A percentile compares a stretch with the other conserved stretches of the same genome.
Evolutionary conservation across 345 rosid species (phyloP).

Genomic region (Turnera subulata): DNA sequence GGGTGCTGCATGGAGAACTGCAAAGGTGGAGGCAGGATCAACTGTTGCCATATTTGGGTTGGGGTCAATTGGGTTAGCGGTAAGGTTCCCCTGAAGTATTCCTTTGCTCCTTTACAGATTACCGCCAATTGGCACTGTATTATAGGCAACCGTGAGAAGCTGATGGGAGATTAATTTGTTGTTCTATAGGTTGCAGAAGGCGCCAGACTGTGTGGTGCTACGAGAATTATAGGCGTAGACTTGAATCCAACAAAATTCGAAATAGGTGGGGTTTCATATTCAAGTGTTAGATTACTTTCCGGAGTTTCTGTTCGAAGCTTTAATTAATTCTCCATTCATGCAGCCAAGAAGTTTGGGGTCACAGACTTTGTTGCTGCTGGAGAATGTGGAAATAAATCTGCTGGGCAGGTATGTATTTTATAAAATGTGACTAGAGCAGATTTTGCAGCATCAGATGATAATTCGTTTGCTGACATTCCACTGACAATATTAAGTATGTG

Average conservation of each 20-base stretch:
- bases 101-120: background rate
- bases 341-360: constrained; percentile 70
- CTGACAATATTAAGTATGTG: too few species aligned
- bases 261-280: constrained; percentile 43
- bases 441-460: background rate
- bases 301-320: constrained; percentile 4
- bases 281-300: background rate
- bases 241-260: constrained; percentile 58
- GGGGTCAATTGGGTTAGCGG: constrained; percentile 86
- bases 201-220: constrained; percentile 70
- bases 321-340: background rate
- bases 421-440: too few species aligned
- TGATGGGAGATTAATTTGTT: too few species aligned
- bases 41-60: constrained; percentile 84
- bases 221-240: constrained; percentile 75
- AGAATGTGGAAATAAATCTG: constrained; percentile 40
- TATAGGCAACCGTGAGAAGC: too few species aligned
- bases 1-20: constrained; percentile 88
- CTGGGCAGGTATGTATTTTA: constrained; percentile 50
- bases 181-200: constrained; percentile 40
- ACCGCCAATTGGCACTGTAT: too few species aligned
- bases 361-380: constrained; percentile 63
- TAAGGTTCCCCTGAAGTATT: constrained; percentile 21
- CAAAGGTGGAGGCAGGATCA: constrained; percentile 76
- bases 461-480: background rate